Conservation (phyloP, 257 asterid genomes). For the Petunia axillaris region DNA sequence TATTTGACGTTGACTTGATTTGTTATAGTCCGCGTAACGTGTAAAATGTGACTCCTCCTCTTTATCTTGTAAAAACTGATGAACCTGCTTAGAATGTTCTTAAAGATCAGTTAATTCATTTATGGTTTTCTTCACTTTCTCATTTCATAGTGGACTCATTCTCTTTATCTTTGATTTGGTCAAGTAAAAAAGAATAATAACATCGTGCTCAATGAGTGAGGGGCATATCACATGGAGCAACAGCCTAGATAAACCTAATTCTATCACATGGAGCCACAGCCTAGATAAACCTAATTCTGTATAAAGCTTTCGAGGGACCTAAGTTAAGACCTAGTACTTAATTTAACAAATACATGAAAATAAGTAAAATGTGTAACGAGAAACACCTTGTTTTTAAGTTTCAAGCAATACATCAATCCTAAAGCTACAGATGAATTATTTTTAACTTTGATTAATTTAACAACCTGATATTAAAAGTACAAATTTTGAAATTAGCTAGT, state of each 20-base stretch:
- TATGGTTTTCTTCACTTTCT: background rate
- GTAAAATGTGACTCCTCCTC: background rate
- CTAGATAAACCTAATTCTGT: slow-evolving; percentile 11
- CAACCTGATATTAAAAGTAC: too few relatives aligned
- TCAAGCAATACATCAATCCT: background rate
- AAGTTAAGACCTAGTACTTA: background rate
- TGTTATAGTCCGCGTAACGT: background rate
- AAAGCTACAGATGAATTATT: background rate
- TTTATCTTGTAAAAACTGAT: background rate
- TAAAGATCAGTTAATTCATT: background rate
- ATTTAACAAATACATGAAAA: background rate
- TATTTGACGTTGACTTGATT: background rate
- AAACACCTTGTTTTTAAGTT: background rate
- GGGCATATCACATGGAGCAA: background rate
- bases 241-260: slow-evolving; percentile 16
- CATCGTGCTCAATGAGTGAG: background rate
- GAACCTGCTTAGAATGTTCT: background rate
- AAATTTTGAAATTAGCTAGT: too few relatives aligned
- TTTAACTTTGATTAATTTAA: too few relatives aligned
- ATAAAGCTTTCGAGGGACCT: background rate
- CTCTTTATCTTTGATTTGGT: background rate
- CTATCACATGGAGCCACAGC: background rate
- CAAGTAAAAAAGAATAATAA: too few relatives aligned
- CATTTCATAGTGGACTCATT: background rate
- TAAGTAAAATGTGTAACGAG: background rate